Evolutionary conservation across 2,329 filamentous ascomycete species (phyloP), one percentile per base, ranked within the genome.

Genomic region (Berkeleyomyces basicola): DNA sequence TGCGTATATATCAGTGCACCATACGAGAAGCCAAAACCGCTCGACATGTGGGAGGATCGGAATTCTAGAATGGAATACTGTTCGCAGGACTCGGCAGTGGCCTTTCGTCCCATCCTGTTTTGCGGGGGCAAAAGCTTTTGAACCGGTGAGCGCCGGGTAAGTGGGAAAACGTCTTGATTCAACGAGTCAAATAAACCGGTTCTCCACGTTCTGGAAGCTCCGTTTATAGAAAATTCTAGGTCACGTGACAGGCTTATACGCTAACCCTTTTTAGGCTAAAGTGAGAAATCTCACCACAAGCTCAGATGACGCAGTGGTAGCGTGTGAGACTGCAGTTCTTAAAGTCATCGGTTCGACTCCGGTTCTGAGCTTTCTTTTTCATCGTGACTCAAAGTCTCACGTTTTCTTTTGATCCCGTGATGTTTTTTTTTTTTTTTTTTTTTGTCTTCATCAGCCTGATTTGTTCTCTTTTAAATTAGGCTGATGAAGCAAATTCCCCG

Each of bases 291-390:
- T 23, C 23, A 23, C 23, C 23, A 23, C 2, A 16, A 44, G 53
- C 58, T 63, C 62, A 60, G 62, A 63, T 63, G 61, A 63, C 61
- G 61, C 61, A 63, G 62, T 63, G 62, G 57, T 46, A 60, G 62
- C 57, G 46, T 63, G 62, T 63, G 62, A 63, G 62, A 60, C 62
- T 63, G 62, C 62, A 63, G 62, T 59, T 63, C 61, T 63, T 63
- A 63, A 63, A 63, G 57, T 63, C 61, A 63, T 63, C 44, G 61
- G 61, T 63, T 63, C 58, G 58, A 63, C 62, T 63, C 62, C 58
- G 62, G 62, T 63, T 63, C 58, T 63, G 62, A 63, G 62, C 62
- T 61, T 61, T 23, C 40, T 43, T n/a, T 63, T 61, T 47, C 14
- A 6, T 44, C 1, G 7, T 2, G 6, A 9, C 5, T 7, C 46